Percentiles rank a stretch among this genome's conserved stretches.
Evolutionary conservation across 139 green algal species (phyloP).

Genomic region (Diplosphaera chodatii): DNA sequence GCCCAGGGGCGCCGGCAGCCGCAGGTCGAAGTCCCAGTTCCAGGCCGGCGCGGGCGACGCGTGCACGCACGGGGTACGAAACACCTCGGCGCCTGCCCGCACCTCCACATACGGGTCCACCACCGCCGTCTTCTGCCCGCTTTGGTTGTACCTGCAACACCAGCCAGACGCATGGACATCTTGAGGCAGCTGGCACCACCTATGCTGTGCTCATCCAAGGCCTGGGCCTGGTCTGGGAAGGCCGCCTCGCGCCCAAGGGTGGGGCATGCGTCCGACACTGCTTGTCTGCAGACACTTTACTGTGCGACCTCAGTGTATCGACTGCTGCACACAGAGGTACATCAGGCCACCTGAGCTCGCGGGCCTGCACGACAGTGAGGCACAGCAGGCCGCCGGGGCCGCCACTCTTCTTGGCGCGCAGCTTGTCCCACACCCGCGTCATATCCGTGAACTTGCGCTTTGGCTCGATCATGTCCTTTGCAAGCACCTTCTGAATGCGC

Average conservation of each 20-base stretch:
- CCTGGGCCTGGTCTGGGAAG: too few species aligned
- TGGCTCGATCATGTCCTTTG: conserved; percentile 20
- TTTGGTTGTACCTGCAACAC: neutral
- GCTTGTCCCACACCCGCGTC: conserved; percentile 5
- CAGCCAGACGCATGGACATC: too few species aligned
- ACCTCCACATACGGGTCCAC: conserved; percentile 18
- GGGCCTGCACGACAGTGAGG: conserved; percentile 15
- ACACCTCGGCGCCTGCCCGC: conserved; percentile 11
- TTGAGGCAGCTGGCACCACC: too few species aligned
- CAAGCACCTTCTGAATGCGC: conserved; percentile 16
- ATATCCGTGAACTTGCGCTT: conserved; percentile 20
- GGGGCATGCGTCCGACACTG: too few species aligned
- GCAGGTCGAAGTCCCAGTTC: conserved; percentile 4
- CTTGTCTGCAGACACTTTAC: too few species aligned
- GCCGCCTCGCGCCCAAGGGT: too few species aligned
- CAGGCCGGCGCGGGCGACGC: conserved; percentile 5
- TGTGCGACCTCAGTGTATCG: too few species aligned
- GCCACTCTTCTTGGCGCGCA: conserved; percentile 5
- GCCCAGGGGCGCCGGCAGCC: too few species aligned
- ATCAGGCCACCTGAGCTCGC: conserved; percentile 13
- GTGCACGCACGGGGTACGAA: conserved; percentile 15
- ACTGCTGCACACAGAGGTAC: too few species aligned
- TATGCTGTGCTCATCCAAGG: too few species aligned
- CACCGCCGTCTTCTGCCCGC: conserved; percentile 2
- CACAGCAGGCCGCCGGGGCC: conserved; percentile 16